These are phyloP conservation scores for Pseudogymnoascus sp. DNA, from an alignment of 2,329 filamentous ascomycete genomes.

Conservation along the genomic window DNA sequence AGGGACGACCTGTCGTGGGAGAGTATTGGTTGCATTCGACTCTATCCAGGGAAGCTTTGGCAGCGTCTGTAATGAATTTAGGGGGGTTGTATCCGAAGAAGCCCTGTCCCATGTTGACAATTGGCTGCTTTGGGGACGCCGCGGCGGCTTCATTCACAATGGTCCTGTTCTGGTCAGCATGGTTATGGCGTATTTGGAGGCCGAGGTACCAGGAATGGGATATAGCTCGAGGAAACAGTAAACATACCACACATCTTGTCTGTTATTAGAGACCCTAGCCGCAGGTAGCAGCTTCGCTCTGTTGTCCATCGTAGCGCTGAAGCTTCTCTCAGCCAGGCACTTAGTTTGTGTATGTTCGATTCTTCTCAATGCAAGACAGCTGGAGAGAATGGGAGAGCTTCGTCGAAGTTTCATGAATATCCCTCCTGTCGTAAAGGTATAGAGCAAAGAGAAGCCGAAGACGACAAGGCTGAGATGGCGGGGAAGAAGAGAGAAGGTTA, in stretches of 20 bases:
- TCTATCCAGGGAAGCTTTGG: slow-evolving; percentile 77
- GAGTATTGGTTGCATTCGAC: slow-evolving; percentile 99
- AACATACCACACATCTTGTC: slow-evolving; percentile 50
- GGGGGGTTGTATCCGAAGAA: slow-evolving; percentile 95
- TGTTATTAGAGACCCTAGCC: slow-evolving; percentile 43
- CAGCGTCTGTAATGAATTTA: slow-evolving; percentile 80
- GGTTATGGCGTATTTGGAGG: neutral
- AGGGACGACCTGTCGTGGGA: slow-evolving; percentile 84
- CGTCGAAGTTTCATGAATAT: neutral
- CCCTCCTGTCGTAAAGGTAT: neutral
- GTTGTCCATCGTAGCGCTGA: slow-evolving; percentile 22
- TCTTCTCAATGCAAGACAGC: neutral
- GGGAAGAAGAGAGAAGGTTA: neutral
- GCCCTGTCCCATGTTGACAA: slow-evolving; percentile 58
- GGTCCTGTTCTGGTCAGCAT: slow-evolving; percentile 36
- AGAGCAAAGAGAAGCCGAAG: neutral
- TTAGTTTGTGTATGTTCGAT: neutral
- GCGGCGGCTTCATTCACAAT: slow-evolving; percentile 60
- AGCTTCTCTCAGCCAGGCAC: slow-evolving; percentile 9
- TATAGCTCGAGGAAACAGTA: neutral
- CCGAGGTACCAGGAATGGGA: neutral
- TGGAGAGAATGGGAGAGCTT: neutral
- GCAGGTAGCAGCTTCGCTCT: slow-evolving; percentile 40
- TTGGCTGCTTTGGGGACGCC: slow-evolving; percentile 53
- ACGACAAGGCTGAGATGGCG: neutral